Conservation (phyloP, 2,329 filamentous ascomycete species). For the Claviceps paspali region DNA sequence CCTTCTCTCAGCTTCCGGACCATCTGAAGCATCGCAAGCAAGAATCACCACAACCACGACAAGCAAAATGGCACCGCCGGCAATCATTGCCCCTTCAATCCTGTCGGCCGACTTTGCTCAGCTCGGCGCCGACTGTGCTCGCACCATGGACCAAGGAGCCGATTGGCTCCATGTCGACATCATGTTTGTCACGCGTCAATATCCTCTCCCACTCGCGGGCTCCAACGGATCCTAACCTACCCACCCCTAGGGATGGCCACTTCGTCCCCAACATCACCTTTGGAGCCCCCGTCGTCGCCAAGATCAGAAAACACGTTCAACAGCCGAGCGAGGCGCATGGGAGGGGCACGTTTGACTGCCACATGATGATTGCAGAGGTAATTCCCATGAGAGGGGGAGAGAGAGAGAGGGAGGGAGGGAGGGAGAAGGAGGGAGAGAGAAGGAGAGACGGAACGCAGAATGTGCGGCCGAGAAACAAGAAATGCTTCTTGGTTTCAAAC, state of each 20-base stretch:
- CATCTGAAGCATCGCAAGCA: too few relatives aligned
- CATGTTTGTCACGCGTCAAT: constrained; percentile 31
- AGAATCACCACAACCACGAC: not conserved
- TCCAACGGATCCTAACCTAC: not conserved
- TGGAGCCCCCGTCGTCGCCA: constrained; percentile 85
- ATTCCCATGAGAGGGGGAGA: not conserved
- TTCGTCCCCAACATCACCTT: constrained; percentile 99
- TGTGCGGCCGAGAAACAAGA: too few relatives aligned
- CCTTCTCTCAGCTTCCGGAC: too few relatives aligned
- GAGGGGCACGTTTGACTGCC: constrained; percentile 93
- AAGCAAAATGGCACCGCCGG: constrained; percentile 62
- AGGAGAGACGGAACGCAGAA: too few relatives aligned
- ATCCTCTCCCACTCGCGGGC: constrained; percentile 10
- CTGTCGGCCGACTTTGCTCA: constrained; percentile 90
- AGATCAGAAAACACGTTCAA: constrained; percentile 77
- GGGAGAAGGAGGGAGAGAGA: too few relatives aligned
- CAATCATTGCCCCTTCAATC: constrained; percentile 97
- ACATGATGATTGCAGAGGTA: constrained; percentile 99
- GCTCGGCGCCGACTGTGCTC: constrained; percentile 71
- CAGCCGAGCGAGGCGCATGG: constrained; percentile 53
- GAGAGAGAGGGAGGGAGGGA: too few relatives aligned
- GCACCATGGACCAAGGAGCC: constrained; percentile 72
- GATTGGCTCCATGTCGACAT: constrained; percentile 96
- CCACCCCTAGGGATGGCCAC: constrained; percentile 66
- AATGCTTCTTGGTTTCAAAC: too few relatives aligned